Base-by-base conservation (phyloP, 139 green algal species). In the Micromonas commoda region DNA sequence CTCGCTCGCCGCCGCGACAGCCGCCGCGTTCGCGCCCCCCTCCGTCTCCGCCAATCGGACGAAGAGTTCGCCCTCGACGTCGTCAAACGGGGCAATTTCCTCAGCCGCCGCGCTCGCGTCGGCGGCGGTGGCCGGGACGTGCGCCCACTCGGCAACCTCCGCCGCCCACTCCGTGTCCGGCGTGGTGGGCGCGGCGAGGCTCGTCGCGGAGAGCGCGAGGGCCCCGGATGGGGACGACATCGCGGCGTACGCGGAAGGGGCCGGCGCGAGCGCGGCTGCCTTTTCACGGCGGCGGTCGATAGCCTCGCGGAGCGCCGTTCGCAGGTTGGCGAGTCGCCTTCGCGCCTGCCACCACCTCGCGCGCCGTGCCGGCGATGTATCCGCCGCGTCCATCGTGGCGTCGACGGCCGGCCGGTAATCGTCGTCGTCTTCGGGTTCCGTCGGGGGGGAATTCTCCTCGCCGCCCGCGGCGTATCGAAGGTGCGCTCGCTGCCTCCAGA, bases 401-500 rank as follows among this genome's bases (percentile, higher is more conserved):
- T n/a, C n/a, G n/a, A n/a, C n/a, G n/a, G n/a, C n/a, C n/a, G n/a
- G n/a, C n/a, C n/a, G n/a, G n/a, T n/a, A n/a, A n/a, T n/a, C n/a
- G n/a, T n/a, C n/a, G n/a, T n/a, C n/a, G n/a, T n/a, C n/a, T n/a
- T n/a, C n/a, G n/a, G n/a, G n/a, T n/a, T n/a, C n/a, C n/a, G n/a
- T n/a, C n/a, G n/a, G n/a, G n/a, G n/a, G n/a, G n/a, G n/a, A n/a
- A n/a, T n/a, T n/a, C n/a, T n/a, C n/a, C n/a, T n/a, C n/a, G n/a
- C n/a, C n/a, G n/a, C n/a, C n/a, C n/a, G n/a, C n/a, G n/a, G 66
- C 31, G 23, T 63, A 32, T 1, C 37, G 20, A 9, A 75, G 6
- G 37, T 63, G 37, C 19, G 68, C 33, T 61, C 33, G n/a, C 33
- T 75, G 68, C 3, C 37, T 26, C 68, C 68, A 75, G 37, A 75